These are phyloP conservation scores for Cystoderma amianthinum DNA, from an alignment of 768 basidiomycete species.

Conservation along the genomic window DNA sequence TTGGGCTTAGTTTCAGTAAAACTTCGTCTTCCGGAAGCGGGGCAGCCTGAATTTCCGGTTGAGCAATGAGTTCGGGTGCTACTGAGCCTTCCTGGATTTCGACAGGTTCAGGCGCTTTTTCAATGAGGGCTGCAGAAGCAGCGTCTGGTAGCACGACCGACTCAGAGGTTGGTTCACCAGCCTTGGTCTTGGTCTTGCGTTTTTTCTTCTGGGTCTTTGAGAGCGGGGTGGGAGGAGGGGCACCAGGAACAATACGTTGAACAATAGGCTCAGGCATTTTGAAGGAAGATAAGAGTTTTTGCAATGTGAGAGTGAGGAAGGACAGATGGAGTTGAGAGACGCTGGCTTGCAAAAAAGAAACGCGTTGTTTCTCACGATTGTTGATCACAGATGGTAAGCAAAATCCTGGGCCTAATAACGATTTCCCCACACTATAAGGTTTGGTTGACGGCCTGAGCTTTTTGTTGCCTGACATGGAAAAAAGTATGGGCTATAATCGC, in stretches of 20 bases:
- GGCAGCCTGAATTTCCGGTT: constrained; percentile 30
- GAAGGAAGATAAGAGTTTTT: constrained; percentile 9
- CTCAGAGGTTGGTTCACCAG: constrained; percentile 35
- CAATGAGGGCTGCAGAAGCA: constrained; percentile 35
- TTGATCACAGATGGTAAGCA: too few relatives aligned
- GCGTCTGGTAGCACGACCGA: constrained; percentile 39
- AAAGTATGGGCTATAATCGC: too few relatives aligned
- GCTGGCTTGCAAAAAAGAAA: constrained; percentile 19
- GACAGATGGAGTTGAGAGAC: constrained; percentile 12
- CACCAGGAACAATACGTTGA: constrained; percentile 68
- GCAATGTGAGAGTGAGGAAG: constrained; percentile 6
- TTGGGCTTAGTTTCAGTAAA: constrained; percentile 51
- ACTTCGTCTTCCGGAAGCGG: constrained; percentile 38
- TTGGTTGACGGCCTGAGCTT: too few relatives aligned
- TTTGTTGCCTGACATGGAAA: too few relatives aligned
- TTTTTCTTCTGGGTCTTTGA: constrained; percentile 72
- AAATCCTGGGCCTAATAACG: too few relatives aligned
- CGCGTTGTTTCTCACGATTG: constrained; percentile 26
- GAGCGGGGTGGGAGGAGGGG: constrained; percentile 51
- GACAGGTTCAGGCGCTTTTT: constrained; percentile 38
- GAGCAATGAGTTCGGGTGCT: constrained; percentile 38
- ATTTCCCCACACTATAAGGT: too few relatives aligned
- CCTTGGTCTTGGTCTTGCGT: constrained; percentile 45
- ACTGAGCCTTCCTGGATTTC: constrained; percentile 42
- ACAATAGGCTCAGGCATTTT: constrained; percentile 31